Percentiles rank a stretch among this genome's conserved stretches.
phyloP scores from a whole-genome alignment of 176 grass and related monocot species.

The Musa schizocarpa region DNA sequence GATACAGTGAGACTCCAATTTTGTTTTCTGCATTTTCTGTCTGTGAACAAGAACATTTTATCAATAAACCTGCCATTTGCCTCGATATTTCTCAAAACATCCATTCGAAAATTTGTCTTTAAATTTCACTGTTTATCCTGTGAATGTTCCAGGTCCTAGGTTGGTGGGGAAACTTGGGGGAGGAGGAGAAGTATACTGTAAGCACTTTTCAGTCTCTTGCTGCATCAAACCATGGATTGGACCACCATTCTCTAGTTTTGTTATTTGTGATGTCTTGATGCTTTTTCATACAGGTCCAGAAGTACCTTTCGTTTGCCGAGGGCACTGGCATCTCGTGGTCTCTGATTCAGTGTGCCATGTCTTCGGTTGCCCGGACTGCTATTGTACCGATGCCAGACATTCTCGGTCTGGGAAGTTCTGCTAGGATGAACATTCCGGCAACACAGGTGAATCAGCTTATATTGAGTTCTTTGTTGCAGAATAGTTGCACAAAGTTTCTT shows the following conservation, averaged over 20 bases:
- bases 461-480: not conserved
- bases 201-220: slow-evolving; percentile 14
- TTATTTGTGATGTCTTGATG: slow-evolving; percentile 8
- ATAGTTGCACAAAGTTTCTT: no score
- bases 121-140: not conserved
- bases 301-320: slow-evolving; percentile 41
- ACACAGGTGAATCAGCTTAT: slow-evolving; percentile 44
- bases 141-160: slow-evolving; percentile 43
- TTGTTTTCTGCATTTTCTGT: not conserved
- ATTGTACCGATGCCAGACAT: slow-evolving; percentile 81
- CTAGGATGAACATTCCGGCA: slow-evolving; percentile 85
- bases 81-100: not conserved
- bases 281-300: slow-evolving; percentile 41
- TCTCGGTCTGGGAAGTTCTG: slow-evolving; percentile 59
- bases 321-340: slow-evolving; percentile 52
- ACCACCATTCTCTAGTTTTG: not conserved
- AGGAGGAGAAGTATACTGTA: slow-evolving; percentile 62
- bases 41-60: not conserved
- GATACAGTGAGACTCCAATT: slow-evolving; percentile 48
- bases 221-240: not conserved
- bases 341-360: slow-evolving; percentile 45
- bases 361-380: slow-evolving; percentile 65
- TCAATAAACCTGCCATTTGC: not conserved
- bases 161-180: slow-evolving; percentile 62
- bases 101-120: not conserved